phyloP scores from a whole-genome alignment of 2,329 filamentous ascomycete genomes.

The Cercospora sojina region DNA sequence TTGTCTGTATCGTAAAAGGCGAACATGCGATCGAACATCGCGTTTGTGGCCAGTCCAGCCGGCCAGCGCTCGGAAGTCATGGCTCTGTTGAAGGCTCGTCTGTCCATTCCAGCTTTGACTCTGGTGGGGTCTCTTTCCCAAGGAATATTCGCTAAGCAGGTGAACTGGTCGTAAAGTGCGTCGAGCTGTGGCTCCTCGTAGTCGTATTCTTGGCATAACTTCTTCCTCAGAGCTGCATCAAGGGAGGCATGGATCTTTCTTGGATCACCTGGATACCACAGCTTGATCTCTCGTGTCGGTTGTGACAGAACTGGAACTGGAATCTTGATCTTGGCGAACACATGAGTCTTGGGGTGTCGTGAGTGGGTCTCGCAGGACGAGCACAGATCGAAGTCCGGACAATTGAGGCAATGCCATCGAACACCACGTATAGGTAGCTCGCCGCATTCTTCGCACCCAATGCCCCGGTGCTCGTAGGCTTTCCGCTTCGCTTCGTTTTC shows the following conservation, averaged over 20 bases:
- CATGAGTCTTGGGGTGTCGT: slow-evolving; percentile 79
- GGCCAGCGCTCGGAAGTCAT: slow-evolving; percentile 62
- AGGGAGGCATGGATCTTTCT: slow-evolving; percentile 67
- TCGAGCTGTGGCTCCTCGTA: slow-evolving; percentile 84
- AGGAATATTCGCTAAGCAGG: slow-evolving; percentile 83
- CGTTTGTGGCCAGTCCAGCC: slow-evolving; percentile 77
- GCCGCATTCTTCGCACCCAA: slow-evolving; percentile 86
- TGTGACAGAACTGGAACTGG: slow-evolving; percentile 80
- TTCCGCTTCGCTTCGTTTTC: slow-evolving; percentile 87
- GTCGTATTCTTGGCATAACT: slow-evolving; percentile 48
- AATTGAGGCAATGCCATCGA: slow-evolving; percentile 92
- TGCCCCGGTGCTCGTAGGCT: slow-evolving; percentile 87
- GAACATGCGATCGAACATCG: slow-evolving; percentile 96
- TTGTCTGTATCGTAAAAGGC: slow-evolving; percentile 91
- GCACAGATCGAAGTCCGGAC: slow-evolving; percentile 92
- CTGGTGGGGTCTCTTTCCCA: slow-evolving; percentile 78
- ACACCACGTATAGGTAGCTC: slow-evolving; percentile 87
- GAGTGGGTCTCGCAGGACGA: slow-evolving; percentile 73
- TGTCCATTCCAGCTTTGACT: slow-evolving; percentile 80
- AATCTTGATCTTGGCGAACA: slow-evolving; percentile 94
- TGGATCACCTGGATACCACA: slow-evolving; percentile 88
- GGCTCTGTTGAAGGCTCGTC: slow-evolving; percentile 87
- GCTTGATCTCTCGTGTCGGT: slow-evolving; percentile 73
- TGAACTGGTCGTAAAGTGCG: slow-evolving; percentile 95
- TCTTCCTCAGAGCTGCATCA: slow-evolving; percentile 65